Base-by-base conservation (phyloP, 805 yeast species). In the Metschnikowia drakensbergensis region DNA sequence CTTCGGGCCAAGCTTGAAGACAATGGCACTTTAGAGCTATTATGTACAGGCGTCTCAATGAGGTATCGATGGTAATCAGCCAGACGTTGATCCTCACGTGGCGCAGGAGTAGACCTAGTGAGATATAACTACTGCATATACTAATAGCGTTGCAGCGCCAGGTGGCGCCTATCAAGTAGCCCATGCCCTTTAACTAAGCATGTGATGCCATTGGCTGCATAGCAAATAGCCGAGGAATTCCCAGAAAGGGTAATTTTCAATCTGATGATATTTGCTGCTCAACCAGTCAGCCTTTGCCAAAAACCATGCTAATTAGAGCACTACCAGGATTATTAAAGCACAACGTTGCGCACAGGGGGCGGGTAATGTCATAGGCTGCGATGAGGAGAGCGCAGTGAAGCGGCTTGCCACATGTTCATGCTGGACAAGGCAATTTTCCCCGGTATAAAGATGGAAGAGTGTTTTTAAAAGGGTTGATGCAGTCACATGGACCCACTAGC, bases 341-440 rank as follows among this genome's bases (percentile, higher is more conserved):
- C n/a, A 28, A 29, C 22, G 27, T 27, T 38, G 33, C 38, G 45
- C 38, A 34, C 10, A 4, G 11, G 27, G 27, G 45, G 45, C 45
- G 45, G 45, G 45, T 42, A 42, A 42, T 42, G 22, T 31, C 45
- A 13, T 27, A 32, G 13, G 45, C 25, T 22, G 37, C 38, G 38
- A 42, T 42, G 45, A 42, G 38, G 26, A 25, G 10, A 42, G 32
- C 29, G 37, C 45, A 31, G 22, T 34, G 25, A 13, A 26, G 17
- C 32, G 29, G 8, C 9, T 3, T 26, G 45, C 36, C 28, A 40
- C 29, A 36, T 25, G 23, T 23, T 11, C 22, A 13, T n/a, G 9
- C 17, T 1, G 17, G 17, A 17, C 17, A 1, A 17, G 17, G 17
- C 17, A 17, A 2, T 1, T 17, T 17, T 17, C 17, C 17, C 17